Percentiles rank a stretch among this genome's conserved stretches.
Evolutionary conservation across 1,139 yeast species (phyloP).

Genomic region (Kluyveromyces sp.): DNA sequence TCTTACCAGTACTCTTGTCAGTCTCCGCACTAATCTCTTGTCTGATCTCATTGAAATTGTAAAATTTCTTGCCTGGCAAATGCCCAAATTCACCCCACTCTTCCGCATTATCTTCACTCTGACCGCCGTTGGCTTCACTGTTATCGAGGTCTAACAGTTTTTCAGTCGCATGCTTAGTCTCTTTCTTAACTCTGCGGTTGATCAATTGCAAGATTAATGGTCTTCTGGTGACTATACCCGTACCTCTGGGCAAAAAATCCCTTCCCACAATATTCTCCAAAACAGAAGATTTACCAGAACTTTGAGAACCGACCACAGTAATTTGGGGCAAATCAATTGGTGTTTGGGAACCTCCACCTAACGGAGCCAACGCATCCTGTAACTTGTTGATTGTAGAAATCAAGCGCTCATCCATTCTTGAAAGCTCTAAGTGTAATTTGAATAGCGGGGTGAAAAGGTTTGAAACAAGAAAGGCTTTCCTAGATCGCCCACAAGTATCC

Average conservation of each 20-base stretch:
- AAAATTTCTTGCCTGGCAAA: constrained; percentile 80
- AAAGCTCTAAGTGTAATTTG: neutral
- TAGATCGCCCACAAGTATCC: too few species aligned
- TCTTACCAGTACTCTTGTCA: constrained; percentile 87
- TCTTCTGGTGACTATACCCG: constrained; percentile 92
- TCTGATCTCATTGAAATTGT: constrained; percentile 85
- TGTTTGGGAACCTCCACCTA: constrained; percentile 78
- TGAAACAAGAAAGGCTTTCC: too few species aligned
- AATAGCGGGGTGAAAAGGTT: too few species aligned
- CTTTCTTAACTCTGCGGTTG: constrained; percentile 48
- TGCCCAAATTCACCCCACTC: constrained; percentile 99
- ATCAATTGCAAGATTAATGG: constrained; percentile 80
- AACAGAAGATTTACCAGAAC: constrained; percentile 91
- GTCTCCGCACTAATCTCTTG: constrained; percentile 89
- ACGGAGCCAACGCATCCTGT: constrained; percentile 90
- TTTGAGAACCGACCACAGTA: constrained; percentile 94
- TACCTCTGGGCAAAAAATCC: constrained; percentile 89
- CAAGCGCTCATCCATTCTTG: constrained; percentile 81
- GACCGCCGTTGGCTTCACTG: constrained; percentile 26
- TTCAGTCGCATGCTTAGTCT: constrained; percentile 23
- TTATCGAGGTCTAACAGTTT: constrained; percentile 36
- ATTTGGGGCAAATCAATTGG: constrained; percentile 93
- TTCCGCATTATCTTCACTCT: constrained; percentile 68
- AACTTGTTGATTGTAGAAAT: constrained; percentile 87
- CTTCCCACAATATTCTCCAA: constrained; percentile 91